Evolutionary conservation across 2,329 filamentous ascomycete species (phyloP).

Genomic region (Epichloe elymi): DNA sequence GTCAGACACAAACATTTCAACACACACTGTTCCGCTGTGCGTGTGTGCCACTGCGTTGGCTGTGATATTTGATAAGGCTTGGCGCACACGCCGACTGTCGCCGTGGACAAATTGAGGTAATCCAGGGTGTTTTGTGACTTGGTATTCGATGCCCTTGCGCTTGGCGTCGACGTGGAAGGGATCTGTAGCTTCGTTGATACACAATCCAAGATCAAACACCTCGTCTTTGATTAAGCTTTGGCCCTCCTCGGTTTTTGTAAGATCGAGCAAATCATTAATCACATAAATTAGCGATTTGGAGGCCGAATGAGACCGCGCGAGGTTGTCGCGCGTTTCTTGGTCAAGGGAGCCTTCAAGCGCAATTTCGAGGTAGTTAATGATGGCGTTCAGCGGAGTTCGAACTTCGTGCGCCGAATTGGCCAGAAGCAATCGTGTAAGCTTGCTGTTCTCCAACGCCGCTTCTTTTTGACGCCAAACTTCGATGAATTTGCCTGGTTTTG

Average conservation of each 20-base stretch:
- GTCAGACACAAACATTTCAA: slow-evolving; percentile 55
- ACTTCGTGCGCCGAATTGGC: slow-evolving; percentile 89
- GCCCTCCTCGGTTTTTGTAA: slow-evolving; percentile 80
- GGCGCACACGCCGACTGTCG: slow-evolving; percentile 67
- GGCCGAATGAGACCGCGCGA: slow-evolving; percentile 74
- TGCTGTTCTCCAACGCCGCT: slow-evolving; percentile 66
- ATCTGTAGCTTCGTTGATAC: slow-evolving; percentile 64
- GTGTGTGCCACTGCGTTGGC: slow-evolving; percentile 81
- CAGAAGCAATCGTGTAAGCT: slow-evolving; percentile 63
- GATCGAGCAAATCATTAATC: slow-evolving; percentile 80
- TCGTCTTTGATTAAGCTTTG: slow-evolving; percentile 69
- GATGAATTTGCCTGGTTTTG: slow-evolving; percentile 53
- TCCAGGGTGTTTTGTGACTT: slow-evolving; percentile 52
- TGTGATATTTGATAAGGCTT: slow-evolving; percentile 69
- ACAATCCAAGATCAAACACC: slow-evolving; percentile 56
- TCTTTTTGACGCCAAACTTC: slow-evolving; percentile 91
- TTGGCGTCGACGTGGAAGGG: slow-evolving; percentile 62
- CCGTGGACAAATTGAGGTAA: slow-evolving; percentile 62
- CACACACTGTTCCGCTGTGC: slow-evolving; percentile 47
- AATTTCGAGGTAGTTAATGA: slow-evolving; percentile 90
- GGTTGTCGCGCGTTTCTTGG: slow-evolving; percentile 69
- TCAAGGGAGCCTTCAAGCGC: slow-evolving; percentile 72
- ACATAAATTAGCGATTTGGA: slow-evolving; percentile 90
- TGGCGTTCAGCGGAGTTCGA: slow-evolving; percentile 79
- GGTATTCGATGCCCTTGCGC: slow-evolving; percentile 61